phyloP scores from a whole-genome alignment of 352 stramenopile species.

The Globisporangium megalacanthum region DNA sequence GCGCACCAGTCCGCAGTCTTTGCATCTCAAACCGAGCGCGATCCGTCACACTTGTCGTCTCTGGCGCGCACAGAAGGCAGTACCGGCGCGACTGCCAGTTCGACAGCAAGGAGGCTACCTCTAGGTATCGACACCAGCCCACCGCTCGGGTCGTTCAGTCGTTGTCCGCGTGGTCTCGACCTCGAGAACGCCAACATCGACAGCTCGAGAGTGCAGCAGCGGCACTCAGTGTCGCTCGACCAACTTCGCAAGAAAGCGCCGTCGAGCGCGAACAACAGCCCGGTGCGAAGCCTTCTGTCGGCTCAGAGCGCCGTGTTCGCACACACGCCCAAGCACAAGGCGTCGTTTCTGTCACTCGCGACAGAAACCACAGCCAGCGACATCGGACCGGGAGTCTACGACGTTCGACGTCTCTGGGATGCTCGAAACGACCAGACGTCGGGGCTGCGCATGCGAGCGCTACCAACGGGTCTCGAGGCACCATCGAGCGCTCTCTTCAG shows the following conservation, averaged over 20 bases:
- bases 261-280: background rate
- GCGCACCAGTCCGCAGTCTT: constrained; percentile 17
- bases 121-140: background rate
- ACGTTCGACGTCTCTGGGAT: constrained; percentile 49
- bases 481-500: constrained; percentile 41
- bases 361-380: background rate
- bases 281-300: constrained; percentile 5
- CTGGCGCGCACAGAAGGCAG: no score
- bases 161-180: constrained; percentile 7
- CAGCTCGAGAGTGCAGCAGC: background rate
- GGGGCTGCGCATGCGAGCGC: background rate
- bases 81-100: no score
- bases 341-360: background rate
- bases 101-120: background rate
- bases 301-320: constrained; percentile 11
- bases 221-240: background rate
- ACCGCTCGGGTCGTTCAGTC: constrained; percentile 8
- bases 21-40: constrained; percentile 7
- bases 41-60: constrained; percentile 16
- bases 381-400: constrained; percentile 29
- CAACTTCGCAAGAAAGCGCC: background rate
- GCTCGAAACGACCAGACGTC: background rate
- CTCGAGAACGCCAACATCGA: background rate
- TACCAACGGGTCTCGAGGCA: constrained; percentile 10
- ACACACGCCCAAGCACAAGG: constrained; percentile 3